Evolutionary conservation across 2,329 filamentous ascomycete genomes (phyloP).

Genomic region (Botrytis fabae): DNA sequence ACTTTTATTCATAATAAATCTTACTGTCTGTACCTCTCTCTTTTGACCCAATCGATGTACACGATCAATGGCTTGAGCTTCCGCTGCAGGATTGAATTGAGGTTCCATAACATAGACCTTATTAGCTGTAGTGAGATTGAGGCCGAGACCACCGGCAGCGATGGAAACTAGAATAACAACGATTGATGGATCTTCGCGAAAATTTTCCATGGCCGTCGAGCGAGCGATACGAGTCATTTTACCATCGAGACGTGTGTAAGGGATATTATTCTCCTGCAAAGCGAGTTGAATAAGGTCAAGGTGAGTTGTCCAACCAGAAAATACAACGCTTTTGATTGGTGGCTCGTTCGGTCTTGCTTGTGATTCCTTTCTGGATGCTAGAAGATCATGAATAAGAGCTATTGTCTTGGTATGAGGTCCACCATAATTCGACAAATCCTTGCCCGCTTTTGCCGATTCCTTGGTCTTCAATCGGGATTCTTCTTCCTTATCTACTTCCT

Average conservation of each 20-base stretch:
- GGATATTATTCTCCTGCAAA: constrained; percentile 65
- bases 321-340: constrained; percentile 90
- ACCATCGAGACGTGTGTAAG: constrained; percentile 82
- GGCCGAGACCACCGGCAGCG: constrained; percentile 84
- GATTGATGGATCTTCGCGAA: constrained; percentile 70
- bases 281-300: constrained; percentile 89
- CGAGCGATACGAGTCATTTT: constrained; percentile 78
- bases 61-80: constrained; percentile 91
- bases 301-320: constrained; percentile 94
- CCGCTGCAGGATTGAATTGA: constrained; percentile 93
- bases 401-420: constrained; percentile 92
- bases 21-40: constrained; percentile 79
- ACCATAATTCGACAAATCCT: constrained; percentile 66
- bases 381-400: constrained; percentile 74
- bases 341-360: constrained; percentile 55
- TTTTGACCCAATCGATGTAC: constrained; percentile 90
- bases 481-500: constrained; percentile 38
- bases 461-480: constrained; percentile 34
- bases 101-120: constrained; percentile 97
- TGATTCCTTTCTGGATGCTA: constrained; percentile 63
- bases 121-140: constrained; percentile 85
- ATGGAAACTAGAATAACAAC: constrained; percentile 89
- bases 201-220: constrained; percentile 71
- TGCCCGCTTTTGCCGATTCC: constrained; percentile 51
- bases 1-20: constrained; percentile 86